Evolutionary conservation across 306 rosid genomes (phyloP), one percentile per base, ranked within the genome.

Genomic region (Canavalia gladiata): DNA sequence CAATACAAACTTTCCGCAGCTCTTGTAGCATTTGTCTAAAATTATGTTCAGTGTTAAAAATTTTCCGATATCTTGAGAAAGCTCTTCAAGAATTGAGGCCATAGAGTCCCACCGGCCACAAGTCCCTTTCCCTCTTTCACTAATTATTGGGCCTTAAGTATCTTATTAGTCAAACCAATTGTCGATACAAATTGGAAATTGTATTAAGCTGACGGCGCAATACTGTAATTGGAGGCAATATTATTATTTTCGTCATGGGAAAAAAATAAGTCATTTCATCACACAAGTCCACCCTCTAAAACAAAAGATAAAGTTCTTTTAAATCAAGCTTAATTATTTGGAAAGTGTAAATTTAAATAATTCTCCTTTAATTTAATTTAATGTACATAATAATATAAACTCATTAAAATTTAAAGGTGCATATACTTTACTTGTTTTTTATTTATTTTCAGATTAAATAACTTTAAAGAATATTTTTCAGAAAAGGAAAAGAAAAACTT

Each of bases 161-260:
- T 74, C 78, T 57, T 49, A 59, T 78, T 76, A 78, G 76, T 62
- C 72, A 56, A 79, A 64, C 64, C 25, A 47, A 29, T 12, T 72
- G 63, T 82, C 11, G 79, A 64, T 68, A 43, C 41, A 2, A 59
- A 31, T 64, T 71, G 25, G 79, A 76, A 69, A 84, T 82, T 54
- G 5, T 82, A 78, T 70, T 68, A 82, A 74, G 84, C 78, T 78
- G 87, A 90, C 93, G 91, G 95, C 93, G 93, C 87, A 80, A 74
- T 76, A 74, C 72, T 80, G 76, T 89, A 80, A 34, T 67, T 82
- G 74, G 87, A 74, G 34, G 52, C 43, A n/a, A 18, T 57, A 47
- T 28, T 51, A 65, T 57, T 54, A 43, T 69, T 35, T 6, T 45
- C 4, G 28, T 3, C 54, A 50, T 74, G 67, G 60, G 12, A 35